Base-by-base conservation (phyloP, 768 basidiomycete species). In the Peribolospora kevripleyi region DNA sequence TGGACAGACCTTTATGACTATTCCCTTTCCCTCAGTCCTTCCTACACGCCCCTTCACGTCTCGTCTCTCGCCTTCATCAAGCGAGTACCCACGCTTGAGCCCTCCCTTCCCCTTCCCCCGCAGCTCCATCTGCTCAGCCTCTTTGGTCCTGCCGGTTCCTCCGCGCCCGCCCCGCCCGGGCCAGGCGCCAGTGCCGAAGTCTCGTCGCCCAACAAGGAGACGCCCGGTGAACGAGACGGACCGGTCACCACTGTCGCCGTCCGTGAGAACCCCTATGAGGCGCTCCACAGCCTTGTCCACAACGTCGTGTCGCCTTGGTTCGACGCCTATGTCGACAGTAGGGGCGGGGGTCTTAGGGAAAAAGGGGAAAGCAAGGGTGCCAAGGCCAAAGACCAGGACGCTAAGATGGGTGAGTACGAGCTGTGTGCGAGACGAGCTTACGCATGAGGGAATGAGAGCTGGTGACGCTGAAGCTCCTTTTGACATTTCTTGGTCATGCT, bases 251-350 rank as follows among this genome's bases (percentile, higher is more conserved):
- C 57, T 13, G 51, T 49, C 41, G 48, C 53, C 41, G 52, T 59
- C 5, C 48, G 51, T 7, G 60, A 60, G 1, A 68, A 66, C 3
- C 88, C 91, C 0, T 98, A 97, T 64, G 91, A 97, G 68, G 84
- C 85, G 64, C 68, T 98, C 39, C 91, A 97, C 65, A 85, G 87
- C 7, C 76, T 98, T 25, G 86, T 98, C 13, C 93, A 90, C 64
- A 80, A 76, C 55, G 93, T 84, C 61, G 88, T 98, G 38, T 91
- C 95, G 61, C 90, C 90, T 0, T 95, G 86, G 81, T 97, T 98
- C 63, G 90, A 97, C 67, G 87, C 91, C 11, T 97, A 91, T 63
- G 88, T 95, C 38, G 87, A 82, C 36, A 74, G 85, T 36, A 76
- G 86, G 52, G 76, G 79, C 38, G 70, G 74, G 55, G 78, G 76